A percentile compares a stretch with the other conserved stretches of the same genome.
Conservation (phyloP, 345 rosid species). For the Noccaea bulbosa region DNA sequence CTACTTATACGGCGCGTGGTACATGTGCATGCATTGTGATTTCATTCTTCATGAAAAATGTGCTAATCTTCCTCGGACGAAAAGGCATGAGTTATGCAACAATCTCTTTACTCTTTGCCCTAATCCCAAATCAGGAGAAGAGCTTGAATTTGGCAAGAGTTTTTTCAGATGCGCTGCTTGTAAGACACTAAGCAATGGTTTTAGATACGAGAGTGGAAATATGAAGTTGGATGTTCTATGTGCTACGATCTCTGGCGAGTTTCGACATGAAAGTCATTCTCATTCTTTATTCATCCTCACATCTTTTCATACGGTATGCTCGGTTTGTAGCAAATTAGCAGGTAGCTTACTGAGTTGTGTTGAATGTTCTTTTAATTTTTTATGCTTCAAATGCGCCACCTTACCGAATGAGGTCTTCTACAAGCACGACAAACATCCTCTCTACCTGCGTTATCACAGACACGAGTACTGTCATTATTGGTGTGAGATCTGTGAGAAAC, state of each 20-base stretch:
- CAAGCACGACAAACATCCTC: constrained; percentile 7
- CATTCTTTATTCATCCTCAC: constrained; percentile 5
- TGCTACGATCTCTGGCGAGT: background rate
- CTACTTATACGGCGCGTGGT: background rate
- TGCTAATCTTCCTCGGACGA: background rate
- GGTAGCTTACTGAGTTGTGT: background rate
- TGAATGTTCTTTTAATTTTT: background rate
- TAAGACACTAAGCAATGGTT: background rate
- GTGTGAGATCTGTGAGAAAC: constrained; percentile 2
- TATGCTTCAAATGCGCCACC: constrained; percentile 7
- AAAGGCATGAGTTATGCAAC: constrained; percentile 1
- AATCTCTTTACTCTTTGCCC: background rate
- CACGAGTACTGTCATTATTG: background rate
- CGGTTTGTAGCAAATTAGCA: background rate
- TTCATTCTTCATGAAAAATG: background rate
- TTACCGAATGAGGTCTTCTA: background rate
- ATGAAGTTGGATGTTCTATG: background rate
- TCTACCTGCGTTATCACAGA: background rate
- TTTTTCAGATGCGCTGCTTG: background rate
- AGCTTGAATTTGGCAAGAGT: background rate
- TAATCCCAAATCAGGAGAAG: background rate
- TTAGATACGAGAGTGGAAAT: background rate
- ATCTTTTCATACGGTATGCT: background rate
- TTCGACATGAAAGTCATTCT: background rate
- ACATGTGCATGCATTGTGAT: background rate